Conservation (phyloP, 2,329 filamentous ascomycete genomes). For the Plectosphaerella cucumerina region DNA sequence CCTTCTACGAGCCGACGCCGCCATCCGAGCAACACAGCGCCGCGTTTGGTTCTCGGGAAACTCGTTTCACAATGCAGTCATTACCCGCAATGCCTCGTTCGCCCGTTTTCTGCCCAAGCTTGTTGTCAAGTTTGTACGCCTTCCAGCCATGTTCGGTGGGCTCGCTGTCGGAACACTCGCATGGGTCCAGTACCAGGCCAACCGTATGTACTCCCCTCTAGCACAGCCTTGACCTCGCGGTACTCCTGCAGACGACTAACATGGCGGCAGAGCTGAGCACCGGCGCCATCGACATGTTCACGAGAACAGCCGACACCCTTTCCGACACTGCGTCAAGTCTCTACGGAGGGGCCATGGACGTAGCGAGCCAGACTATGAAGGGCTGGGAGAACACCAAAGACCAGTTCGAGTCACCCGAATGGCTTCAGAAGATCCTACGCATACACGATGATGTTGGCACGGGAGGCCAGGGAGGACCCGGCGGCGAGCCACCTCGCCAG, state of each 20-base stretch:
- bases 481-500: slow-evolving; percentile 53
- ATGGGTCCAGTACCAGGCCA: slow-evolving; percentile 94
- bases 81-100: slow-evolving; percentile 61
- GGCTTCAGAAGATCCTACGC: slow-evolving; percentile 71
- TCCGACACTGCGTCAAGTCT: slow-evolving; percentile 63
- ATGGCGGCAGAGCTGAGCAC: slow-evolving; percentile 60
- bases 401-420: slow-evolving; percentile 64
- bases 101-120: slow-evolving; percentile 73
- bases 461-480: slow-evolving; percentile 41
- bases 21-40: slow-evolving; percentile 55
- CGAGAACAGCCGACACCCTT: slow-evolving; percentile 67
- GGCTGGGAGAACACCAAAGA: slow-evolving; percentile 86
- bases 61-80: slow-evolving; percentile 75
- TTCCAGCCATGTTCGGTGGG: slow-evolving; percentile 89
- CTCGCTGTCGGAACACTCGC: slow-evolving; percentile 81
- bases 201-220: slow-evolving; percentile 55
- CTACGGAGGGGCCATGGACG: slow-evolving; percentile 67
- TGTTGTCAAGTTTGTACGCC: slow-evolving; percentile 79
- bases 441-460: slow-evolving; percentile 56
- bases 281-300: slow-evolving; percentile 73
- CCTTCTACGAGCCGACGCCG: slow-evolving; percentile 61
- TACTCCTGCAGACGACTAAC: background rate
- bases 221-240: background rate
- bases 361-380: slow-evolving; percentile 72
- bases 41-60: slow-evolving; percentile 78